Percentiles rank a stretch among this genome's conserved stretches.
These are phyloP conservation scores for Xerocomus spinulosus DNA, from an alignment of 768 basidiomycete genomes.

Conservation along the genomic window DNA sequence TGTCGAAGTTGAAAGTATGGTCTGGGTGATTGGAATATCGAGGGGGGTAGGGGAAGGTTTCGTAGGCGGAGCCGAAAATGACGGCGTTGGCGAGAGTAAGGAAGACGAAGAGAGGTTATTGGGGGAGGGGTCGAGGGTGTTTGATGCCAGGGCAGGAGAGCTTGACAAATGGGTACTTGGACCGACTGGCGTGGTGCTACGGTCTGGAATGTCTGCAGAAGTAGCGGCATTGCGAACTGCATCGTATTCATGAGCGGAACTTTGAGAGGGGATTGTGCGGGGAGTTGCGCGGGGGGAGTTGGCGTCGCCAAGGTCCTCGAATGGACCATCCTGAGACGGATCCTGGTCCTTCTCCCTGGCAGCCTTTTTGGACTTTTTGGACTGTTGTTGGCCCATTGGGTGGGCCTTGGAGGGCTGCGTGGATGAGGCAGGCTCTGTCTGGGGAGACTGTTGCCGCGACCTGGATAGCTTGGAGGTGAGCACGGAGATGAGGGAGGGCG, in stretches of 20 bases:
- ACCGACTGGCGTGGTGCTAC: constrained; percentile 35
- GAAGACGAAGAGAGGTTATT: constrained; percentile 39
- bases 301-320: constrained; percentile 36
- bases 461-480: constrained; percentile 66
- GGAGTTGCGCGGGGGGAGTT: constrained; percentile 44
- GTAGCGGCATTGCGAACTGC: constrained; percentile 32
- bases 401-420: constrained; percentile 34
- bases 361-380: constrained; percentile 73
- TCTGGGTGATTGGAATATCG: constrained; percentile 76
- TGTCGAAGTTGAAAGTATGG: constrained; percentile 74
- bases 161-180: constrained; percentile 36
- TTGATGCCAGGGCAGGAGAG: constrained; percentile 27
- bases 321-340: constrained; percentile 36
- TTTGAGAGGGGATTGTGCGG: constrained; percentile 37
- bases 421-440: constrained; percentile 57
- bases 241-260: constrained; percentile 34
- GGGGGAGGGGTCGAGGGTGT: constrained; percentile 36
- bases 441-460: constrained; percentile 69
- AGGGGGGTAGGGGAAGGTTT: constrained; percentile 54
- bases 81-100: constrained; percentile 26
- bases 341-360: constrained; percentile 68
- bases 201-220: constrained; percentile 30
- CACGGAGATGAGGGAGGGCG: constrained; percentile 75
- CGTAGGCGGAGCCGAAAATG: constrained; percentile 13
- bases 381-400: constrained; percentile 80